phyloP scores from a whole-genome alignment of 2,329 filamentous ascomycete genomes.

The Aspergillus ibericus region DNA sequence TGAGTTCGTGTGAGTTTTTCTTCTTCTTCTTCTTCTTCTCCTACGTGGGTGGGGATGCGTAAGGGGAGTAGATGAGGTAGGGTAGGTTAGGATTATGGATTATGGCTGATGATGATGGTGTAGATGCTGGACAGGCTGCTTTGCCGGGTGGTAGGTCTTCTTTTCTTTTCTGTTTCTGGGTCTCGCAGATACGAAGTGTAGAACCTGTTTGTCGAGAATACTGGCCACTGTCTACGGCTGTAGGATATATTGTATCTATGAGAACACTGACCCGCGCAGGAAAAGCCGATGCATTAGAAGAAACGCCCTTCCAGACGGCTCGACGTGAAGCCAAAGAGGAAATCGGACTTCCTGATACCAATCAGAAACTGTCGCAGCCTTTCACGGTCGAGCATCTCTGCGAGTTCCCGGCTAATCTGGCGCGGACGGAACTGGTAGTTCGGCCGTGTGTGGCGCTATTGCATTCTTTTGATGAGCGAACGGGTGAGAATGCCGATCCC shows the following conservation, averaged over 20 bases:
- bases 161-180: neutral
- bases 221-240: too few relatives aligned
- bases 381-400: slow-evolving; percentile 88
- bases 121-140: slow-evolving; percentile 77
- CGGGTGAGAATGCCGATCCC: slow-evolving; percentile 50
- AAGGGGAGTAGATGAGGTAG: too few relatives aligned
- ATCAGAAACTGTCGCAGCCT: slow-evolving; percentile 70
- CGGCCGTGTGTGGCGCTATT: slow-evolving; percentile 77
- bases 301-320: slow-evolving; percentile 73
- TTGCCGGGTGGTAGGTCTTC: slow-evolving; percentile 74
- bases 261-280: slow-evolving; percentile 10
- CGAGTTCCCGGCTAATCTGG: slow-evolving; percentile 73
- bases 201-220: too few relatives aligned
- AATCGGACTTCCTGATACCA: slow-evolving; percentile 75
- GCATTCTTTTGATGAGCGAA: slow-evolving; percentile 57
- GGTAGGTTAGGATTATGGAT: neutral
- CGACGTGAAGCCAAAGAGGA: slow-evolving; percentile 90
- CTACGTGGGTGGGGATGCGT: too few relatives aligned
- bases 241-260: too few relatives aligned
- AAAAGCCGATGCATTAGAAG: slow-evolving; percentile 55
- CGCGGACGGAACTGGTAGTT: slow-evolving; percentile 71
- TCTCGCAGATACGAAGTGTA: too few relatives aligned
- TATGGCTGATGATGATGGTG: neutral
- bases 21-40: neutral
- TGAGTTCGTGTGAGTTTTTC: slow-evolving; percentile 57